A percentile compares a stretch with the other conserved stretches of the same genome.
phyloP scores from a whole-genome alignment of 2,329 filamentous ascomycete species.

The Fusarium cyanostomum region DNA sequence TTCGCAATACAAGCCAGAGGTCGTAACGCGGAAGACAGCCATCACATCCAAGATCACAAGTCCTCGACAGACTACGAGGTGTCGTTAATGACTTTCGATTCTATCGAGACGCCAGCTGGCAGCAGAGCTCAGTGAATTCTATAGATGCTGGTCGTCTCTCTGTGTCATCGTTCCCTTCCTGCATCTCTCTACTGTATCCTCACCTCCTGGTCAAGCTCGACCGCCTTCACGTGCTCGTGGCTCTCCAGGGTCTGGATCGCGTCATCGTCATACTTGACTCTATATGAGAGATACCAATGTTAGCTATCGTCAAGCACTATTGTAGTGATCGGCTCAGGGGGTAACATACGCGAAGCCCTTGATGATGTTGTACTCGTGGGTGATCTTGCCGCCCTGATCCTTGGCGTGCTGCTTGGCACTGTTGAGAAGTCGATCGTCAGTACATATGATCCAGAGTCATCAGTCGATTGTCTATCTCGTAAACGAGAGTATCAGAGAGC shows the following conservation, averaged over 20 bases:
- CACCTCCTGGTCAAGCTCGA: conserved; percentile 79
- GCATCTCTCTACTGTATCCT: conserved; percentile 69
- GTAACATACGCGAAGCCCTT: conserved; percentile 88
- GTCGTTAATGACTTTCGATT: conserved; percentile 8
- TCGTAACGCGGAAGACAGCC: not conserved
- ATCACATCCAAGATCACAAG: not conserved
- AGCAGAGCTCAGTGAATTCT: conserved; percentile 26
- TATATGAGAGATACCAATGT: conserved; percentile 48
- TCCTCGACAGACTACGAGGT: not conserved
- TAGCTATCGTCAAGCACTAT: not conserved
- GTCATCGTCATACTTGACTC: conserved; percentile 77
- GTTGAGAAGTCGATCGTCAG: conserved; percentile 15
- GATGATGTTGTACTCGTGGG: conserved; percentile 84
- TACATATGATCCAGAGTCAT: not conserved
- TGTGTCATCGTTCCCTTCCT: not conserved
- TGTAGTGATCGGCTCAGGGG: not conserved
- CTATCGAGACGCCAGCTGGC: conserved; percentile 11
- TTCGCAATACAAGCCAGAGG: too few species aligned
- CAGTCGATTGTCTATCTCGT: not conserved
- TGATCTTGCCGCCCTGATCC: conserved; percentile 84
- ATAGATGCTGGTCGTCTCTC: conserved; percentile 10
- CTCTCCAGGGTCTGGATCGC: conserved; percentile 71
- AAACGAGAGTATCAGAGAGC: not conserved
- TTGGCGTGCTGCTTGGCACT: conserved; percentile 81
- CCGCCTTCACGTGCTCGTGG: conserved; percentile 75